Percentiles rank a stretch among this genome's conserved stretches.
Conservation (phyloP, 225 moss, liverwort and hornwort species). For the Marchantia polymorpha region DNA sequence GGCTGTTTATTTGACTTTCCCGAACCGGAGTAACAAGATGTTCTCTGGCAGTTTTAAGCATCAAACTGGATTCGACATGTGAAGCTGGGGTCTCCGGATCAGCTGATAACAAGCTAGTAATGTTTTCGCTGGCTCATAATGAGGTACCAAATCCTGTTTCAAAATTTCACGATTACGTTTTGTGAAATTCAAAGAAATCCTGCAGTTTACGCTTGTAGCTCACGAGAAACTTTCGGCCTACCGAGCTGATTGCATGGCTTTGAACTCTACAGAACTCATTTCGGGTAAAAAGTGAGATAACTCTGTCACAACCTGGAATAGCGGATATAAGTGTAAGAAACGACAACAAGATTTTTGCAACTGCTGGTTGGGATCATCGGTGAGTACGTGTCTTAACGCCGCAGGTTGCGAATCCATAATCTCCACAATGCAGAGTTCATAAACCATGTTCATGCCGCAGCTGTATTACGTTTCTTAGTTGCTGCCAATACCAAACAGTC, state of each 20-base stretch:
- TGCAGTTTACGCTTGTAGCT: not conserved
- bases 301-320: conserved; percentile 70
- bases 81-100: conserved; percentile 72
- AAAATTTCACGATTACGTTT: not conserved
- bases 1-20: not conserved
- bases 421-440: not conserved
- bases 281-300: conserved; percentile 50
- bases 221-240: not conserved
- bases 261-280: conserved; percentile 47
- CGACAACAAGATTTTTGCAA: conserved; percentile 80
- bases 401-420: not conserved
- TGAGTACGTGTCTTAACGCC: conserved; percentile 19
- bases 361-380: conserved; percentile 93
- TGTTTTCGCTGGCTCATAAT: conserved; percentile 58
- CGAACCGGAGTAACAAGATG: not conserved
- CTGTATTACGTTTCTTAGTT: too few species aligned
- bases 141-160: conserved; percentile 37
- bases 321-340: conserved; percentile 68
- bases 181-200: too few species aligned
- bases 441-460: too few species aligned
- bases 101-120: conserved; percentile 73
- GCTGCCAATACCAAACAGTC: too few species aligned
- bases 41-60: conserved; percentile 63
- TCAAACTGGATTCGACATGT: conserved; percentile 53
- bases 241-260: not conserved